Evolutionary conservation across 345 rosid species (phyloP).

Genomic region (Carallia pectinifolia): DNA sequence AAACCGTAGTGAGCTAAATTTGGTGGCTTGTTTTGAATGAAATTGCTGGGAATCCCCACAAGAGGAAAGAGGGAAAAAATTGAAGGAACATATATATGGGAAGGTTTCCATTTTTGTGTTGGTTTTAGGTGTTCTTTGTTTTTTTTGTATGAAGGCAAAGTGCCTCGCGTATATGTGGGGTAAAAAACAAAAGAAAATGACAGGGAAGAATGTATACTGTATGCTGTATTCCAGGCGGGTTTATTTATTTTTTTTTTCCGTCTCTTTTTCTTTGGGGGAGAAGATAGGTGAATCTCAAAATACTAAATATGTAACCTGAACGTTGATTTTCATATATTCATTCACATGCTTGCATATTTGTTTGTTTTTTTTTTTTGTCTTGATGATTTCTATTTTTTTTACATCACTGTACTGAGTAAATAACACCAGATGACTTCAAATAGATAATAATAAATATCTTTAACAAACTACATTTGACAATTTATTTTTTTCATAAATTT

Average conservation of each 20-base stretch:
- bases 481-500: too few species aligned
- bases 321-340: too few species aligned
- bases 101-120: constrained; percentile 37
- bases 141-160: too few species aligned
- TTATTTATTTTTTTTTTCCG: neutral
- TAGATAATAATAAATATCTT: too few species aligned
- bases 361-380: too few species aligned
- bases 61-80: neutral
- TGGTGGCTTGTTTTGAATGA: neutral
- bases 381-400: too few species aligned
- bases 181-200: neutral
- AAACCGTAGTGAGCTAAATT: constrained; percentile 27
- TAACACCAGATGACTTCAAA: too few species aligned
- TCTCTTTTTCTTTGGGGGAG: neutral
- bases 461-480: too few species aligned
- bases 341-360: too few species aligned
- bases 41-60: neutral
- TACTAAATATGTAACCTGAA: too few species aligned
- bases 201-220: neutral
- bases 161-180: neutral
- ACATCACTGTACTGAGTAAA: too few species aligned
- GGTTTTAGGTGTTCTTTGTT: neutral
- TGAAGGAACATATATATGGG: constrained; percentile 8
- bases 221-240: neutral
- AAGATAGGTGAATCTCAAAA: too few species aligned